Percentiles rank a stretch among this genome's conserved stretches.
Evolutionary conservation across 768 basidiomycete species (phyloP).

Genomic region (Tricholoma hemisulphureum): DNA sequence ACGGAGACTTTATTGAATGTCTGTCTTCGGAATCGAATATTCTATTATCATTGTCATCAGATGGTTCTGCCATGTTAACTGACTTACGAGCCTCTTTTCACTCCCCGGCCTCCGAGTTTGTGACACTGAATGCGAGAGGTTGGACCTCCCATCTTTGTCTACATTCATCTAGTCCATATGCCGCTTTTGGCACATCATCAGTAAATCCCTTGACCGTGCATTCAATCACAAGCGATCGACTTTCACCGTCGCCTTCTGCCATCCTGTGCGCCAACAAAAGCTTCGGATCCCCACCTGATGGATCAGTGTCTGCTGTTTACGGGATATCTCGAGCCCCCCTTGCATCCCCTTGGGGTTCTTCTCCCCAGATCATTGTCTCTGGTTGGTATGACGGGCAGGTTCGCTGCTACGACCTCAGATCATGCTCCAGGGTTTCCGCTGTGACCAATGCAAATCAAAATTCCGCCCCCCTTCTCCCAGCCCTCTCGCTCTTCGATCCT

Average conservation of each 20-base stretch:
- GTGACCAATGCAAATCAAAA: constrained; percentile 9
- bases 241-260: constrained; percentile 49
- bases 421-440: constrained; percentile 29
- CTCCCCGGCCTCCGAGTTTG: constrained; percentile 19
- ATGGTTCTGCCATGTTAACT: constrained; percentile 44
- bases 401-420: constrained; percentile 73
- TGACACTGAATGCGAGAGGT: constrained; percentile 51
- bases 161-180: constrained; percentile 53
- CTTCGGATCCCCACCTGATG: constrained; percentile 16
- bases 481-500: constrained; percentile 62
- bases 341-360: constrained; percentile 65
- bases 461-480: constrained; percentile 48
- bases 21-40: constrained; percentile 45
- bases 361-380: constrained; percentile 68
- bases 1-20: constrained; percentile 53
- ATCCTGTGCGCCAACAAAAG: constrained; percentile 42
- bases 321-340: constrained; percentile 61
- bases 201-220: constrained; percentile 58
- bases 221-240: constrained; percentile 43
- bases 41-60: constrained; percentile 58
- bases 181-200: constrained; percentile 67
- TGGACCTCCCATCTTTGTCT: constrained; percentile 64
- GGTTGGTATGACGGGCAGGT: constrained; percentile 84
- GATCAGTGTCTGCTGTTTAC: constrained; percentile 61
- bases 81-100: constrained; percentile 18